These are phyloP conservation scores for Ligustrum vulgare DNA, from an alignment of 257 asterid genomes.

Conservation along the genomic window DNA sequence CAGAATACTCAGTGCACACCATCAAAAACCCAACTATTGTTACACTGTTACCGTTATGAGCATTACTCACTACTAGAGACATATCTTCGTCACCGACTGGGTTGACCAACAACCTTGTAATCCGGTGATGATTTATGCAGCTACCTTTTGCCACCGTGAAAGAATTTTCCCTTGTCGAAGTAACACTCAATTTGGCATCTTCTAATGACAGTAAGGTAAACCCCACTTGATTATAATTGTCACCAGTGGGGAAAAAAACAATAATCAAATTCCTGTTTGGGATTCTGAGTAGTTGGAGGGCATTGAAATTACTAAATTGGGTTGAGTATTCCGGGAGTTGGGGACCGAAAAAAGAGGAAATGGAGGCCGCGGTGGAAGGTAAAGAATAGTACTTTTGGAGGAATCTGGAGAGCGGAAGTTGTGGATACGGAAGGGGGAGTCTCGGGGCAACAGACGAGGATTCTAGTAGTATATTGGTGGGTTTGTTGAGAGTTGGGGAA, in stretches of 20 bases:
- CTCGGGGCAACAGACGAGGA: slow-evolving; percentile 40
- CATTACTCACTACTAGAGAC: neutral
- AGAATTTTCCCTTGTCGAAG: slow-evolving; percentile 14
- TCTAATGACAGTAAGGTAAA: slow-evolving; percentile 37
- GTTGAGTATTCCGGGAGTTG: slow-evolving; percentile 31
- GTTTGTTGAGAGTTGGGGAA: slow-evolving; percentile 31
- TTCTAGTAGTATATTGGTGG: slow-evolving; percentile 38
- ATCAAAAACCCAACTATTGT: slow-evolving; percentile 52
- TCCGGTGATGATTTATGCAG: slow-evolving; percentile 36
- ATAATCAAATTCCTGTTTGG: slow-evolving; percentile 28
- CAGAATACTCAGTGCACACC: slow-evolving; percentile 63
- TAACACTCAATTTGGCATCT: slow-evolving; percentile 35
- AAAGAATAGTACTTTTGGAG: slow-evolving; percentile 30
- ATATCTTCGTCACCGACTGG: slow-evolving; percentile 31
- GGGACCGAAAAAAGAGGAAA: slow-evolving; percentile 39
- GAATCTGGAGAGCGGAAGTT: slow-evolving; percentile 40
- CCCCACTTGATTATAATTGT: slow-evolving; percentile 66
- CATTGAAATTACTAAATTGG: slow-evolving; percentile 47
- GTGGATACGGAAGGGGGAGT: slow-evolving; percentile 56
- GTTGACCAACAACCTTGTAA: slow-evolving; percentile 41
- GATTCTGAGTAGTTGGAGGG: slow-evolving; percentile 54
- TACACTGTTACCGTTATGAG: slow-evolving; percentile 7
- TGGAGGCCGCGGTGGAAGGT: slow-evolving; percentile 37
- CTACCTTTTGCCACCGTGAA: slow-evolving; percentile 36
- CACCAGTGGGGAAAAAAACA: slow-evolving; percentile 64